phyloP scores from a whole-genome alignment of 306 rosid species.

The Inga oerstediana region DNA sequence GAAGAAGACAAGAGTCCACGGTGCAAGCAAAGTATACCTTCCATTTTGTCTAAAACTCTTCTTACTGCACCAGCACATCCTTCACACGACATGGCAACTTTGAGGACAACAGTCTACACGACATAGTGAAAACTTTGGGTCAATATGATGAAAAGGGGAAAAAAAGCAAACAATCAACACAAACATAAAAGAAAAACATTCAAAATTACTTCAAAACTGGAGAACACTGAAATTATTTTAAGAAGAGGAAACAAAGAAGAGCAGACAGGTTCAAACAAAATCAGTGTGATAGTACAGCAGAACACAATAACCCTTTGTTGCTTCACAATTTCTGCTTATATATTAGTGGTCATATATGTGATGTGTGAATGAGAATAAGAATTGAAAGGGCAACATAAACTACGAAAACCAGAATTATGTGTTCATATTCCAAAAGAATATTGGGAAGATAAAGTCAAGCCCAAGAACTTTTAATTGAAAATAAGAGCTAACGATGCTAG shows the following conservation, averaged over 20 bases:
- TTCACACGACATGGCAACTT: slow-evolving; percentile 95
- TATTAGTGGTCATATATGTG: not conserved
- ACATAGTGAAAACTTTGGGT: slow-evolving; percentile 9
- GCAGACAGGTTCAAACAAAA: not conserved
- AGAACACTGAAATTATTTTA: not conserved
- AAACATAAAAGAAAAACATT: slow-evolving; percentile 12
- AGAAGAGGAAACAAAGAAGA: not conserved
- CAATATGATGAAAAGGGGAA: not conserved
- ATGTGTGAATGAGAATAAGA: not conserved
- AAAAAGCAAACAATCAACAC: not conserved
- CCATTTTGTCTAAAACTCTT: slow-evolving; percentile 88
- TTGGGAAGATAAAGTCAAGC: not conserved
- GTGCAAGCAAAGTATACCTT: slow-evolving; percentile 54
- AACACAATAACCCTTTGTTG: not conserved
- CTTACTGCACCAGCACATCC: slow-evolving; percentile 93
- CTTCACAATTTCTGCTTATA: not conserved
- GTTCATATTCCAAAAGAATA: not conserved
- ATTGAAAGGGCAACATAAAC: slow-evolving; percentile 1
- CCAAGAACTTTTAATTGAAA: not conserved
- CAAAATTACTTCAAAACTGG: not conserved
- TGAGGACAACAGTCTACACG: slow-evolving; percentile 85
- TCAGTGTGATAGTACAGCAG: not conserved
- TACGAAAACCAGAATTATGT: not conserved
- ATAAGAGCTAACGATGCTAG: not conserved
- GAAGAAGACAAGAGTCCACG: not conserved